Conservation (phyloP, 108 stramenopile species). For the Skeletonema menzelii region DNA sequence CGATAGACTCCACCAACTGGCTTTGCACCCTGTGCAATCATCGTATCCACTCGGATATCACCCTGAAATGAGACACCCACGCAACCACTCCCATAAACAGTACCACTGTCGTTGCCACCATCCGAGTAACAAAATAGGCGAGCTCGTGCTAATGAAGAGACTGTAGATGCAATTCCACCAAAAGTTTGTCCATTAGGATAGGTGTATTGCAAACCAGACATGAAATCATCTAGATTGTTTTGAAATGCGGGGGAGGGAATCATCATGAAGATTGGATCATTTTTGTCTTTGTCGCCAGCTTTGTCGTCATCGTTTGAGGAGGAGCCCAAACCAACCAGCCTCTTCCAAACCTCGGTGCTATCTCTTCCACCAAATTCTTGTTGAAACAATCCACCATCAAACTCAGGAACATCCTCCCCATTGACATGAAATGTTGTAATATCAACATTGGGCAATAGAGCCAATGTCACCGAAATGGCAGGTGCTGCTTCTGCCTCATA, state of each 20-base stretch:
- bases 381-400: conserved; percentile 32
- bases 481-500: conserved; percentile 76
- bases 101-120: not conserved
- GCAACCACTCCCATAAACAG: conserved; percentile 69
- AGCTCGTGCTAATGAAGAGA: conserved; percentile 67
- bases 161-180: conserved; percentile 83
- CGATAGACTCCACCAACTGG: conserved; percentile 85
- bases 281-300: conserved; percentile 22
- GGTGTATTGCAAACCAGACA: conserved; percentile 45
- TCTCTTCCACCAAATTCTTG: conserved; percentile 16
- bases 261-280: conserved; percentile 56
- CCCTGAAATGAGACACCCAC: conserved; percentile 73
- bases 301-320: conserved; percentile 6
- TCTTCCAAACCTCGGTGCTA: conserved; percentile 25
- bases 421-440: conserved; percentile 65
- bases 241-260: conserved; percentile 77
- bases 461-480: conserved; percentile 62
- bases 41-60: conserved; percentile 63
- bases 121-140: conserved; percentile 64
- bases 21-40: conserved; percentile 85
- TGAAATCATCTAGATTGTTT: conserved; percentile 70
- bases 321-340: conserved; percentile 42
- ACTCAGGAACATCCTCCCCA: conserved; percentile 69
- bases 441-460: conserved; percentile 66
- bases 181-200: conserved; percentile 49